These are phyloP conservation scores for Hirsutella rhossiliensis DNA, from an alignment of 2,329 filamentous ascomycete species.

Conservation along the genomic window DNA sequence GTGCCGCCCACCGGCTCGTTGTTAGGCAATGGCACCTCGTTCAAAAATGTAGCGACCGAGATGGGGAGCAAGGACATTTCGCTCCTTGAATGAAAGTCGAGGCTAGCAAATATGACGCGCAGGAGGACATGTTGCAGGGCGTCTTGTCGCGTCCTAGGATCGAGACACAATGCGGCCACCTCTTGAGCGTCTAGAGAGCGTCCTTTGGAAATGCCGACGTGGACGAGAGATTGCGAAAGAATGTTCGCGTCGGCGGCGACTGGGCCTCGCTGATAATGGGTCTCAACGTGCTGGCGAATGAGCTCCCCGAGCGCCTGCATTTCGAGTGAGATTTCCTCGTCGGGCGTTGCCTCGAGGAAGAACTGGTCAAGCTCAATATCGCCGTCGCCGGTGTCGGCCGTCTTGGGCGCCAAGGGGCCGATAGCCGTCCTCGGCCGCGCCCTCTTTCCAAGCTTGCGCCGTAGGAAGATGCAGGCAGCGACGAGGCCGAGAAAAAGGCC, in stretches of 20 bases:
- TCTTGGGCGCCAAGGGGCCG: not conserved
- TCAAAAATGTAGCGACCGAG: constrained; percentile 16
- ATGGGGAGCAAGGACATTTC: constrained; percentile 24
- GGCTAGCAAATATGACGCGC: constrained; percentile 20
- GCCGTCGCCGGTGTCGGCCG: constrained; percentile 5
- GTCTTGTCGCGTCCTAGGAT: constrained; percentile 16
- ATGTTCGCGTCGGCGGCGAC: constrained; percentile 5
- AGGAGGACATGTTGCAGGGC: constrained; percentile 27
- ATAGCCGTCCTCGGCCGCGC: not conserved
- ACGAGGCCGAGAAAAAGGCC: constrained; percentile 15
- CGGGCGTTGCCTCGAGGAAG: constrained; percentile 21
- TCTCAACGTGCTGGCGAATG: constrained; percentile 27
- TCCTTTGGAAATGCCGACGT: constrained; percentile 6
- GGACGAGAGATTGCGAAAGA: not conserved
- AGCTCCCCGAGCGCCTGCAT: constrained; percentile 20
- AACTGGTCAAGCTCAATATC: constrained; percentile 20
- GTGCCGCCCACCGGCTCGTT: not conserved
- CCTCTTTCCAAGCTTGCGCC: constrained; percentile 6
- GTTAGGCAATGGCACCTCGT: not conserved
- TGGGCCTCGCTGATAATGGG: constrained; percentile 21
- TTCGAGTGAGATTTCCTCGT: constrained; percentile 21
- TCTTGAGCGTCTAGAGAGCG: too few species aligned
- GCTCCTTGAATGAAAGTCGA: constrained; percentile 14
- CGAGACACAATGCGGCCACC: constrained; percentile 17
- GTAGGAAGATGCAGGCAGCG: constrained; percentile 14